Percentiles rank a stretch among this genome's conserved stretches.
phyloP scores from a whole-genome alignment of 73 alveolate genomes.

The Paramecium tetraurelia region DNA sequence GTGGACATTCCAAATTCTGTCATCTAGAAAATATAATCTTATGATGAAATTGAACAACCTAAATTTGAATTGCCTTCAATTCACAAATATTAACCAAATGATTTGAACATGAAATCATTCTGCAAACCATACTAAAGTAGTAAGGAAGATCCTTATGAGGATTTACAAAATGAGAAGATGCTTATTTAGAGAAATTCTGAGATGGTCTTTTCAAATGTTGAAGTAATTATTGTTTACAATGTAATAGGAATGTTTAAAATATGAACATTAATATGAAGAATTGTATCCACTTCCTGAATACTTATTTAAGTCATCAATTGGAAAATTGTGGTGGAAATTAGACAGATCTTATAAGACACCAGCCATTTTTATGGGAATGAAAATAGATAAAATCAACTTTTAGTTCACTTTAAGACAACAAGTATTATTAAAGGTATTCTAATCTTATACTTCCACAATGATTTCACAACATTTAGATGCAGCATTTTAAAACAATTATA shows the following conservation, averaged over 20 bases:
- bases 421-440: neutral
- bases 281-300: neutral
- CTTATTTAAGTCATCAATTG: neutral
- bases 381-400: neutral
- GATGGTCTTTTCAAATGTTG: neutral
- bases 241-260: neutral
- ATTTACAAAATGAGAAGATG: neutral
- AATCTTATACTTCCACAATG: neutral
- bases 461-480: neutral
- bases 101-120: slow-evolving; percentile 9
- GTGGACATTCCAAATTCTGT: neutral
- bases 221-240: neutral
- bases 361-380: neutral
- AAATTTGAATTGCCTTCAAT: neutral
- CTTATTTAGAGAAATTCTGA: neutral
- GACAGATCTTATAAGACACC: neutral
- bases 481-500: neutral
- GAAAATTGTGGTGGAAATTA: slow-evolving; percentile 20
- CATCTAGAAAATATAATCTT: neutral
- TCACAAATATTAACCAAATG: neutral
- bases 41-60: neutral
- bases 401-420: neutral
- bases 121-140: neutral
- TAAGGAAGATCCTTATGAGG: neutral
- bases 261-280: neutral